Evolutionary conservation across 495 filamentous ascomycete genomes (phyloP).

Genomic region (Penicillium flavigenum): DNA sequence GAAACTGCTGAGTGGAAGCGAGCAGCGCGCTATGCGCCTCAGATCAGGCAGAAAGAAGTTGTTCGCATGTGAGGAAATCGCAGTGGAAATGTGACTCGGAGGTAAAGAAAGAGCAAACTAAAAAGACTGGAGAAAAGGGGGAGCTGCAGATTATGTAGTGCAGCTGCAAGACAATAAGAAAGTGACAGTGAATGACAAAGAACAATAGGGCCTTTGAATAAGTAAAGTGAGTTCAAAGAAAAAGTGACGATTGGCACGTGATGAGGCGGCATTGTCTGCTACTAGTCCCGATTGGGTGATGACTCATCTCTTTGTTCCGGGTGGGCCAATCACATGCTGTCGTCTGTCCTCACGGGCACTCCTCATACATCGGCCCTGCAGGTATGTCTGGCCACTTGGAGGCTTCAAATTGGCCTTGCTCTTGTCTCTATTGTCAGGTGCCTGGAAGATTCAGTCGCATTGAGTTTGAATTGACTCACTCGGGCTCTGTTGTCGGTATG

Average conservation of each 20-base stretch:
- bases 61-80: constrained; percentile 27
- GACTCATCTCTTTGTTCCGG: constrained; percentile 12
- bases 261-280: constrained; percentile 4
- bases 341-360: constrained; percentile 40
- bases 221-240: constrained; percentile 23
- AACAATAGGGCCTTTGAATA: constrained; percentile 13
- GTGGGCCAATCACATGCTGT: constrained; percentile 39
- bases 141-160: background rate
- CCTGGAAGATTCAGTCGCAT: constrained; percentile 6
- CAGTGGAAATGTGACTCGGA: constrained; percentile 1
- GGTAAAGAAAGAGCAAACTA: constrained; percentile 5
- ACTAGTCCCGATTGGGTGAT: background rate
- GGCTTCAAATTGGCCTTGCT: constrained; percentile 27
- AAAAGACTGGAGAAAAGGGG: constrained; percentile 6
- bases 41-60: constrained; percentile 16
- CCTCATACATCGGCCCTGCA: constrained; percentile 25
- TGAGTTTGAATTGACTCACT: constrained; percentile 18
- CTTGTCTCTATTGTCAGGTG: constrained; percentile 16
- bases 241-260: constrained; percentile 35
- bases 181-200: constrained; percentile 7
- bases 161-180: constrained; percentile 4
- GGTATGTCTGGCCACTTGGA: constrained; percentile 11
- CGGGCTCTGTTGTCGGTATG: constrained; percentile 8
- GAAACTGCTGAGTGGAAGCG: constrained; percentile 16
- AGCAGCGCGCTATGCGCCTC: constrained; percentile 34